A percentile compares a stretch with the other conserved stretches of the same genome.
Evolutionary conservation across 768 basidiomycete species (phyloP).

Genomic region (Roridomyces roridus): DNA sequence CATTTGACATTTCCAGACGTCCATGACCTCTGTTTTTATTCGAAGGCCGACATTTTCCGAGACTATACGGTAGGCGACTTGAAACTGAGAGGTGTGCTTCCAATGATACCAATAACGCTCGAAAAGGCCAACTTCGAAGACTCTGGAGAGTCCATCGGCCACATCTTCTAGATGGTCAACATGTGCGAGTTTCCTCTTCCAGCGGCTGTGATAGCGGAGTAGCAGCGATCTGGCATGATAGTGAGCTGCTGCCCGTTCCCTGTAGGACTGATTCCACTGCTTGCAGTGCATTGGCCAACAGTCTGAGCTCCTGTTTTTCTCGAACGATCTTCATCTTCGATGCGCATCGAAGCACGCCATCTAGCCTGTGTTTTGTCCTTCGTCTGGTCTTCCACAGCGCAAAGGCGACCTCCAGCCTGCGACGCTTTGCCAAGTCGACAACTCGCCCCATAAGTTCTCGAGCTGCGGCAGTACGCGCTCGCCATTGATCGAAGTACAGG

Average conservation of each 20-base stretch:
- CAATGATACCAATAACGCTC: slow-evolving; percentile 62
- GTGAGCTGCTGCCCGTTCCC: slow-evolving; percentile 55
- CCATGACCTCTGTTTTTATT: slow-evolving; percentile 53
- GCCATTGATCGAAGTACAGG: slow-evolving; percentile 67
- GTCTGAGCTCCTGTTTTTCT: slow-evolving; percentile 57
- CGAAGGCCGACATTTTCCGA: slow-evolving; percentile 51
- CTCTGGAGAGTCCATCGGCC: slow-evolving; percentile 56
- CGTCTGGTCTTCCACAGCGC: slow-evolving; percentile 59
- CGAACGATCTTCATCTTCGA: slow-evolving; percentile 68
- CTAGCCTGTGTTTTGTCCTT: slow-evolving; percentile 60
- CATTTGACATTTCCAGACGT: slow-evolving; percentile 64
- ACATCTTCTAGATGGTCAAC: slow-evolving; percentile 51
- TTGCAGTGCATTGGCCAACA: slow-evolving; percentile 64
- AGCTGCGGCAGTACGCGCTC: slow-evolving; percentile 41
- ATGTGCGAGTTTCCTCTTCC: slow-evolving; percentile 53
- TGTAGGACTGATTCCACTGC: slow-evolving; percentile 70
- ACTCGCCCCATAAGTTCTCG: slow-evolving; percentile 50
- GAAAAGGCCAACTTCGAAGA: slow-evolving; percentile 42
- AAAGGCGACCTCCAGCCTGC: slow-evolving; percentile 49
- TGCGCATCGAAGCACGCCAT: slow-evolving; percentile 77
- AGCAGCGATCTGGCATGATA: slow-evolving; percentile 54
- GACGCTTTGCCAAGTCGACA: slow-evolving; percentile 48
- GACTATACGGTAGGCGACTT: slow-evolving; percentile 51
- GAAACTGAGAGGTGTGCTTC: slow-evolving; percentile 53
- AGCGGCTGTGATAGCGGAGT: slow-evolving; percentile 51